Evolutionary conservation across 2,329 filamentous ascomycete species (phyloP), one percentile per base, ranked within the genome.

Genomic region (Hymenotorrendiella dingleyae): DNA sequence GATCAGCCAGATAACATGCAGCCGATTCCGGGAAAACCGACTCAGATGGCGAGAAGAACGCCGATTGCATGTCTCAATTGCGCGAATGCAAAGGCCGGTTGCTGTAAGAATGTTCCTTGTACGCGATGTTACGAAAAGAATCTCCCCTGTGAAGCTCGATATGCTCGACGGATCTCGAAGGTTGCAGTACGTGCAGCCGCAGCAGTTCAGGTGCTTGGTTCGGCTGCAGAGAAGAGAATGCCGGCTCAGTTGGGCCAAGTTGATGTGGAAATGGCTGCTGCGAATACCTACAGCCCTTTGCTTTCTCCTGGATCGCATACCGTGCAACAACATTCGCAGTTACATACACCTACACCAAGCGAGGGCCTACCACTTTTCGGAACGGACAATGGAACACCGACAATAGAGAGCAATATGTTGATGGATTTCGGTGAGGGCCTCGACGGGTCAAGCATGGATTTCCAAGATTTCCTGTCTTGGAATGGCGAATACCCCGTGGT

Each of bases 31-130:
- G 69, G 66, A 11, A 65, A 65, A n/a, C 59, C 68, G 3, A 64
- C 66, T 4, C 67, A 67, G 0, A 55, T 71, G 10, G 63, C 58
- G 11, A 59, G 63, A 21, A 58, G 64, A 34, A 68, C 65, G 8
- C 68, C 67, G 4, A 74, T 74, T 48, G 70, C 71, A 3, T 74
- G 71, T 54, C 61, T 65, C 32, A 69, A 70, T 47, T 74, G 71
- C 44, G 68, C 70, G 22, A 69, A 63, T 49, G 71, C 70, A 23
- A 73, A 74, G 57, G 73, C 70, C 2, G 69, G 67, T 6, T 74
- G 71, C 43, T 70, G 74, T 45, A 74, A 74, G 54, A 60, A 62
- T 41, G 64, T 69, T 1, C 71, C 71, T 0, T 74, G 71, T 49
- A 63, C 67, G n/a, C 62, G 70, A 42, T 74, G 71, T 44, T 57